phyloP scores from a whole-genome alignment of 2,329 filamentous ascomycete genomes.

The Capronia coronata region DNA sequence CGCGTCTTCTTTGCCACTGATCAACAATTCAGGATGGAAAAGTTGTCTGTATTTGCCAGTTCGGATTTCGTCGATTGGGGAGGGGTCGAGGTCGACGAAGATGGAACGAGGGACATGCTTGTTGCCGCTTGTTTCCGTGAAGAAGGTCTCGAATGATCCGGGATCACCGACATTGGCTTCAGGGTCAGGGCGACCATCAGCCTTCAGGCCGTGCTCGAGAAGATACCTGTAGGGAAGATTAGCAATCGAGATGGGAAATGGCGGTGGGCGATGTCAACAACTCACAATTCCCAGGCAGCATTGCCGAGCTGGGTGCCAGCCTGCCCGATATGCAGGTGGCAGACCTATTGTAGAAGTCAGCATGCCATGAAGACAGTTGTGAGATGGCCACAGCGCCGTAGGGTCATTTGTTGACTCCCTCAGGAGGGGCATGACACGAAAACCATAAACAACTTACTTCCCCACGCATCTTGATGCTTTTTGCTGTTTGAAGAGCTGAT shows the following conservation, averaged over 20 bases:
- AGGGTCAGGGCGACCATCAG: conserved; percentile 54
- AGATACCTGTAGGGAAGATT: conserved; percentile 47
- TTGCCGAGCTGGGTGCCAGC: conserved; percentile 63
- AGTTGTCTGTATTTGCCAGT: conserved; percentile 57
- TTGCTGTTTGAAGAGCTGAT: neutral
- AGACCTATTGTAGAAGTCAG: conserved; percentile 44
- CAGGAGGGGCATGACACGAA: conserved; percentile 14
- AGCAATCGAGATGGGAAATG: conserved; percentile 29
- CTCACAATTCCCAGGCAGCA: conserved; percentile 63
- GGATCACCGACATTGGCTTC: conserved; percentile 48
- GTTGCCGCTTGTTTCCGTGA: conserved; percentile 56
- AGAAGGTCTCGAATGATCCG: conserved; percentile 60
- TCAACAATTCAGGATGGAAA: conserved; percentile 60
- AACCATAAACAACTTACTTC: conserved; percentile 17
- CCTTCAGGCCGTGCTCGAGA: conserved; percentile 58
- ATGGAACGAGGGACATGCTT: conserved; percentile 65
- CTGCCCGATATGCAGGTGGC: conserved; percentile 63
- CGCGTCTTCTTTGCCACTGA: conserved; percentile 63
- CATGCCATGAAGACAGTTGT: neutral
- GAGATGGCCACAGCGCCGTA: neutral
- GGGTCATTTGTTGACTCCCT: conserved; percentile 7
- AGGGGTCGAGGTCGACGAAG: conserved; percentile 61
- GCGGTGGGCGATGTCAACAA: conserved; percentile 27
- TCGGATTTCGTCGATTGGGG: conserved; percentile 61
- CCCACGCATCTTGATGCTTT: conserved; percentile 16